Base-by-base conservation (phyloP, 2,329 filamentous ascomycete genomes). In the Nigrospora osmanthi region DNA sequence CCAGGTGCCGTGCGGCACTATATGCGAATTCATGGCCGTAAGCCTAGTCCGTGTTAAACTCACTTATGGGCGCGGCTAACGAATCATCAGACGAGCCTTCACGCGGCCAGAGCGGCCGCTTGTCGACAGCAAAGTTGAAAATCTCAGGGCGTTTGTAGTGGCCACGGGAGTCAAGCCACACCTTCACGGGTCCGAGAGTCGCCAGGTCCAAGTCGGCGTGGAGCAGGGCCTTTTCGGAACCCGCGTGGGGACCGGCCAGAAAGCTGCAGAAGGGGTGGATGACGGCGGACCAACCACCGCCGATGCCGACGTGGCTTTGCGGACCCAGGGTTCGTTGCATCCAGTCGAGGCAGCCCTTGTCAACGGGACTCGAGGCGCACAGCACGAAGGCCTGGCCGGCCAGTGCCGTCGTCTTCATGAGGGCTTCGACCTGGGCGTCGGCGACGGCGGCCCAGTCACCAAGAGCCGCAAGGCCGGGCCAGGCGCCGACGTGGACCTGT, bases 351-450 rank as follows among this genome's bases (percentile, higher is more conserved):
- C 68, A 70, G 2, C 49, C 55, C 12, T 67, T 56, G 33, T 71
- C 68, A 2, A 72, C 63, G 30, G 68, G 69, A 43, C 66, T 67
- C 7, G 60, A 62, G n/a, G n/a, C n/a, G n/a, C n/a, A n/a, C n/a
- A n/a, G n/a, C n/a, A n/a, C n/a, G n/a, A n/a, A n/a, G n/a, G n/a
- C n/a, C n/a, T n/a, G n/a, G n/a, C n/a, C n/a, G n/a, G n/a, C n/a
- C n/a, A n/a, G n/a, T n/a, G n/a, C n/a, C n/a, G n/a, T n/a, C n/a
- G n/a, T n/a, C n/a, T n/a, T n/a, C n/a, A n/a, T n/a, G n/a, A n/a
- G n/a, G n/a, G n/a, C n/a, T n/a, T n/a, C n/a, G n/a, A n/a, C n/a
- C n/a, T n/a, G n/a, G n/a, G n/a, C n/a, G n/a, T n/a, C n/a, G n/a
- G n/a, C n/a, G n/a, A n/a, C n/a, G n/a, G n/a, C n/a, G n/a, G n/a